Base-by-base conservation (phyloP, 108 stramenopile genomes). In the Skeletonema costatum region DNA sequence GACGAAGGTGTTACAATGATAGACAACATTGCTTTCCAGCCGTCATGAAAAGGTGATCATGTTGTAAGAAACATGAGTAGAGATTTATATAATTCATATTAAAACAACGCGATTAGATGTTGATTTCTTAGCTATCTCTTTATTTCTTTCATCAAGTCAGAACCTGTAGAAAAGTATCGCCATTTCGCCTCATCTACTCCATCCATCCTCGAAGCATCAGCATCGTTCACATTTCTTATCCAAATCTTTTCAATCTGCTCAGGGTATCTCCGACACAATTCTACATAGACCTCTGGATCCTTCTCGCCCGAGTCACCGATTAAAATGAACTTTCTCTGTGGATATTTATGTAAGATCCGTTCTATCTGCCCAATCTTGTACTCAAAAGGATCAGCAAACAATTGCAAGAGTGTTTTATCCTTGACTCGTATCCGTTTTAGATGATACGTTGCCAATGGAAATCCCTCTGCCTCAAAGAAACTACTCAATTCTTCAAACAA, bases 241-340 rank as follows among this genome's bases (percentile, higher is more conserved):
- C 74, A 80, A 36, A 80, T 74, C 73, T 48, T 69, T 56, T 69
- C 67, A 59, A 85, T 77, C 53, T 85, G 80, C 32, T 82, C 44
- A 11, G 85, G 81, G 71, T 82, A 82, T 33, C 71, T 72, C 41
- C 44, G 30, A 19, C 32, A 66, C 17, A 85, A 64, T 17, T 73
- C 76, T 12, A 51, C 73, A 60, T 85, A 85, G 0, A 85, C 66
- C 68, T 82, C 75, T 3, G 81, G 81, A 68, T 85, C 85, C 66
- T 78, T 81, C 62, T 85, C 85, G 9, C 85, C 85, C 11, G 80
- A 66, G 78, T 85, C 85, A 12, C 85, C 85, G 12, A 85, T 81
- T 35, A 85, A 56, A 17, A 85, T 61, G 58, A 85, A 85, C 33
- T 70, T 62, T 2, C 85, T 76, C 35, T 63, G n/a, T 1, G 85